Conservation (phyloP, 495 filamentous ascomycete genomes). For the Talaromyces adpressus region DNA sequence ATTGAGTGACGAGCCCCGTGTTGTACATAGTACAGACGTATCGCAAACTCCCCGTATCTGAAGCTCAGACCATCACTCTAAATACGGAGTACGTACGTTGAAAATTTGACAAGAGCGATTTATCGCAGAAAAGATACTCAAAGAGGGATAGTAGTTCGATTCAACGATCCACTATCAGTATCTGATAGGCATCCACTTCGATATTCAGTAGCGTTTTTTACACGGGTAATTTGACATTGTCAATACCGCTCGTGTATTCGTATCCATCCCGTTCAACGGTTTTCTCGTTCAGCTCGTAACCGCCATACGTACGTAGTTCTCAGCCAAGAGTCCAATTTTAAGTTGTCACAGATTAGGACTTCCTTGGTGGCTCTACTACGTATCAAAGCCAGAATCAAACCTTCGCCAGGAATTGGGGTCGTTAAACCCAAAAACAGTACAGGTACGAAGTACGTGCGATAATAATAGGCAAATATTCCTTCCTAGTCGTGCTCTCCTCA, state of each 20-base stretch:
- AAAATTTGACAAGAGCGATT: not conserved
- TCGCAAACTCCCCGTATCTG: not conserved
- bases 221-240: no score
- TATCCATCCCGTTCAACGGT: not conserved
- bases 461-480: not conserved
- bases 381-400: not conserved
- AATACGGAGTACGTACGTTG: not conserved
- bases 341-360: not conserved
- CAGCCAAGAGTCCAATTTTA: not conserved
- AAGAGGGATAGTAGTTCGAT: not conserved
- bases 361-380: not conserved
- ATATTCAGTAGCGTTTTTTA: no score
- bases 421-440: not conserved
- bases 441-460: not conserved
- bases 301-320: no score
- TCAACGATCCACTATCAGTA: not conserved
- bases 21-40: not conserved
- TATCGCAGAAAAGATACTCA: not conserved
- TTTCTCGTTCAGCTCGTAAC: not conserved
- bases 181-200: no score
- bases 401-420: not conserved
- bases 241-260: not conserved
- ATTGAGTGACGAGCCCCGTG: no score
- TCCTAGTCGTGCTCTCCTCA: not conserved
- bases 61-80: not conserved